Base-by-base conservation (phyloP, 257 asterid species). In the Rubia yunnanensis region DNA sequence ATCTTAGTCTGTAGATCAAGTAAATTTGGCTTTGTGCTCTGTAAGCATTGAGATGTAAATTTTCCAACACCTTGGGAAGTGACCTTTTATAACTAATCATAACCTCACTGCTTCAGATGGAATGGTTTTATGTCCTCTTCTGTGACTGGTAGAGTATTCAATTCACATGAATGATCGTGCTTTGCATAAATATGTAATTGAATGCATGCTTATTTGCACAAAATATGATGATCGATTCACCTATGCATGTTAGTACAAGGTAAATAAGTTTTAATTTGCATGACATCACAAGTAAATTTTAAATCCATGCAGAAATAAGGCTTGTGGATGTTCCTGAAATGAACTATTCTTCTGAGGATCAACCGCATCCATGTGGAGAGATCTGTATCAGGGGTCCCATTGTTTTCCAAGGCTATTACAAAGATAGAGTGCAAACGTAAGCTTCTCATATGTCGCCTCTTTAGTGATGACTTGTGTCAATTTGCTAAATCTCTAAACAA, bases 241-340 rank as follows among this genome's bases (percentile, higher is more conserved):
- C 49, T 20, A 17, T 30, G 30, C 30, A 10, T 24, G 8, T 17
- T 23, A n/a, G 5, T 31, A 22, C 13, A 7, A 5, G 14, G 23
- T 38, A 9, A 18, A 36, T 44, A 39, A 22, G 18, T 57, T 35
- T 0, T 28, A 20, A 1, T 4, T 15, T 14, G 3, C 49, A 60
- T 34, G 65, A 34, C 13, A 22, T 62, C n/a, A 17, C 28, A 55
- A n/a, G 52, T 17, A 14, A 0, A 44, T 44, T 44, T 39, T 15
- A 44, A 44, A 44, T 44, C 52, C 22, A 4, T 74, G 48, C 87
- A 89, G 98, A 87, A 78, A 70, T 92, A 63, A 92, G 89, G 81
- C 97, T 92, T 68, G 97, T 87, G 72, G 97, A 89, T 63, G 97
- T 92, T 67, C 95, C 97, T 14, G 98, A 92, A 79, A 92, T 92